These are phyloP conservation scores for Cyclostephanos tholiformis DNA, from an alignment of 108 stramenopile species.

Conservation along the genomic window DNA sequence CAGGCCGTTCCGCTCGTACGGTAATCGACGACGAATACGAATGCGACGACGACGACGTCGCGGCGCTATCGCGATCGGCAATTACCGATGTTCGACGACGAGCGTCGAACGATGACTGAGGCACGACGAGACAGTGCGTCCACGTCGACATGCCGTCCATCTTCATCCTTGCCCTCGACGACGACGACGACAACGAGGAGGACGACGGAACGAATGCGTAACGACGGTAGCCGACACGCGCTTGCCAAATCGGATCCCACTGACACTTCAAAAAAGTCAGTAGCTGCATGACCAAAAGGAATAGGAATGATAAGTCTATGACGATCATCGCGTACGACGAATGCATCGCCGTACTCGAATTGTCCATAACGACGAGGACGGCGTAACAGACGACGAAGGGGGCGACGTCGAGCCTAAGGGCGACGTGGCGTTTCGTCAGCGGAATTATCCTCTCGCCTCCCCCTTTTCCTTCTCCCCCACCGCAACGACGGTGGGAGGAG, in stretches of 20 bases:
- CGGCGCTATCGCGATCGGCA: no score
- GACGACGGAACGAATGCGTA: neutral
- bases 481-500: neutral
- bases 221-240: conserved; percentile 21
- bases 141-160: conserved; percentile 26
- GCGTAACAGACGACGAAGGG: neutral
- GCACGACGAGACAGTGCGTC: conserved; percentile 53
- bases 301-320: neutral
- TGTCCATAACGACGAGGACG: neutral
- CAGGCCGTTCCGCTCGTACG: conserved; percentile 18
- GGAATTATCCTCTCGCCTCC: neutral
- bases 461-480: neutral
- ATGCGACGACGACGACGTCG: conserved; percentile 11
- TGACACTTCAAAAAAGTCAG: conserved; percentile 43
- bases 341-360: neutral
- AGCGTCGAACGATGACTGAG: conserved; percentile 16
- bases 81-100: neutral
- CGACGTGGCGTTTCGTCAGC: neutral
- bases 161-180: conserved; percentile 5
- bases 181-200: neutral
- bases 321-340: neutral
- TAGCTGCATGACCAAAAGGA: neutral
- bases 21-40: conserved; percentile 16
- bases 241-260: conserved; percentile 56
- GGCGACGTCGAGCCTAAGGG: neutral